Evolutionary conservation across 139 green algal species (phyloP).

Genomic region (Chlorella sorokiniana): DNA sequence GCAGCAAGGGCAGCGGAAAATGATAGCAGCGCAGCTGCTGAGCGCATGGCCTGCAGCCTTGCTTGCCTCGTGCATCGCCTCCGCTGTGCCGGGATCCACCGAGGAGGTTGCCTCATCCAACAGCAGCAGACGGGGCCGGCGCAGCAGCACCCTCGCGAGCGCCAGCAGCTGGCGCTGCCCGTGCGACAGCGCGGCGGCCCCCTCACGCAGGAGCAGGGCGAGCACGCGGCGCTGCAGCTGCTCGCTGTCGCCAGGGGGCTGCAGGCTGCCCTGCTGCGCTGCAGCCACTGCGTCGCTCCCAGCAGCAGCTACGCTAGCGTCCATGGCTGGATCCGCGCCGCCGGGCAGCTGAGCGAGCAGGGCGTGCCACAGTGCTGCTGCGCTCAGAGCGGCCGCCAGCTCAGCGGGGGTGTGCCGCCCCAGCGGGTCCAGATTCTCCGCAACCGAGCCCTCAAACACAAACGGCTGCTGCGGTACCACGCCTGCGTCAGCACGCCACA

Average conservation of each 20-base stretch:
- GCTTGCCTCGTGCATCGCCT: constrained; percentile 55
- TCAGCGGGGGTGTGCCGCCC: constrained; percentile 38
- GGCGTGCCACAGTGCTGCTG: constrained; percentile 37
- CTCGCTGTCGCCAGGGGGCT: neutral
- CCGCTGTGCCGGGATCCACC: constrained; percentile 63
- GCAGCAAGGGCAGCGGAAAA: neutral
- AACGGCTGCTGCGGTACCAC: constrained; percentile 73
- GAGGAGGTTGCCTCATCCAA: constrained; percentile 74
- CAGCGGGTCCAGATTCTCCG: constrained; percentile 74
- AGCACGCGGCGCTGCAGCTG: constrained; percentile 20
- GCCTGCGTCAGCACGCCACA: constrained; percentile 33
- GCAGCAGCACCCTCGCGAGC: constrained; percentile 74
- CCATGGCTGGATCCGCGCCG: neutral
- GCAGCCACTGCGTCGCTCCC: neutral
- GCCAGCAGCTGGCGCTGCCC: constrained; percentile 85
- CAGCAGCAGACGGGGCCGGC: constrained; percentile 56
- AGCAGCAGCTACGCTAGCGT: neutral
- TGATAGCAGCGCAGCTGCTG: neutral
- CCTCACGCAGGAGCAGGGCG: constrained; percentile 43
- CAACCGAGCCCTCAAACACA: constrained; percentile 71
- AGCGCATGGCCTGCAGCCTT: too few relatives aligned
- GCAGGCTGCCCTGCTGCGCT: neutral
- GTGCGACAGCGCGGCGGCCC: constrained; percentile 41
- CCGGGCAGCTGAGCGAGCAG: constrained; percentile 14
- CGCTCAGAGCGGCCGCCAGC: constrained; percentile 46